phyloP scores from a whole-genome alignment of 2,329 filamentous ascomycete species.

The Fusarium verticillioides region DNA sequence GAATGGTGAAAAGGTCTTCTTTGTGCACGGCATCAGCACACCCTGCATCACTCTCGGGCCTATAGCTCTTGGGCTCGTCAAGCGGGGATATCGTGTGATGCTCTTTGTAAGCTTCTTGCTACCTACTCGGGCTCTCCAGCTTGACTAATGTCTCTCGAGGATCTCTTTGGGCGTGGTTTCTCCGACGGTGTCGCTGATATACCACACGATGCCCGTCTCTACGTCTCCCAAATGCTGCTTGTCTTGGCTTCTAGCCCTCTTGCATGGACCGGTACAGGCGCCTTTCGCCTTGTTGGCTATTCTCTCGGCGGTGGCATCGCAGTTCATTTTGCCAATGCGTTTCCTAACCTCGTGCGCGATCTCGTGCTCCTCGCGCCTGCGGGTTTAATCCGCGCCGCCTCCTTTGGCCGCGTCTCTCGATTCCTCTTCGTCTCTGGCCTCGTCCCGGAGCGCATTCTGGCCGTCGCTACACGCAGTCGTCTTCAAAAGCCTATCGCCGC shows the following conservation, averaged over 20 bases:
- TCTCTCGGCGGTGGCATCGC: constrained; percentile 84
- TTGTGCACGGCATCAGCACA: constrained; percentile 87
- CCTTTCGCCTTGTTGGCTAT: constrained; percentile 79
- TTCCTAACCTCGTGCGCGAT: constrained; percentile 74
- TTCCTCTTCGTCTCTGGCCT: constrained; percentile 66
- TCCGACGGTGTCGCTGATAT: constrained; percentile 72
- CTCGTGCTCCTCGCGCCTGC: constrained; percentile 83
- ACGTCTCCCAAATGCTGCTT: constrained; percentile 76
- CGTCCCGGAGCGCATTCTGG: constrained; percentile 63
- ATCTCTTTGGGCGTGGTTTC: constrained; percentile 77
- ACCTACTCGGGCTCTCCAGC: constrained; percentile 5
- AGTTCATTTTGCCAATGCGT: constrained; percentile 77
- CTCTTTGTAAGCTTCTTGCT: constrained; percentile 66
- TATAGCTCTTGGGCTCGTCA: constrained; percentile 74
- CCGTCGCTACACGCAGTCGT: constrained; percentile 59
- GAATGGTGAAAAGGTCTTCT: constrained; percentile 76
- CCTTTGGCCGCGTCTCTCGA: constrained; percentile 61
- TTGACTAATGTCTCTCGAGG: constrained; percentile 51
- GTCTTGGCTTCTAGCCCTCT: constrained; percentile 76
- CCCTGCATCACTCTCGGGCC: constrained; percentile 78
- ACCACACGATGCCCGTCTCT: constrained; percentile 79
- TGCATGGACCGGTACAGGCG: constrained; percentile 68
- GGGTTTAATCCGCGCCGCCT: constrained; percentile 73
- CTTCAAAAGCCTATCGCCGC: constrained; percentile 63
- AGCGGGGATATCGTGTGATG: constrained; percentile 81